Base-by-base conservation (phyloP, 176 grass and related monocot genomes). In the Otatea glauca region DNA sequence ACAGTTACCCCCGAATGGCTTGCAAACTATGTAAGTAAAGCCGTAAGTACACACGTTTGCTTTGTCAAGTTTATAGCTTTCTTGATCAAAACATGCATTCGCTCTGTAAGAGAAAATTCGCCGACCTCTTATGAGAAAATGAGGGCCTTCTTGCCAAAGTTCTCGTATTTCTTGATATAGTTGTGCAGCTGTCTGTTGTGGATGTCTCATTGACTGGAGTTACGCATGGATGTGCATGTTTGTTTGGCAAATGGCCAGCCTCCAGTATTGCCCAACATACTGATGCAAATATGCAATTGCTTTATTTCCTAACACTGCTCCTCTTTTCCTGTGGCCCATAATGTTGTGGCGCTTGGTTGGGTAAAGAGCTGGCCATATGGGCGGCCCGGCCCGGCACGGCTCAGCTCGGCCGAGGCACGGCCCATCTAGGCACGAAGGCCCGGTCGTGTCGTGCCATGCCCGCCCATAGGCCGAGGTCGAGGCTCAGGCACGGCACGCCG, bases 1-100 rank as follows among this genome's bases (percentile, higher is more conserved):
- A 12, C 25, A 24, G 3, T 70, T 60, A 70, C 23, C 21, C 48
- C 18, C 39, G n/a, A 70, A 71, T 78, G 32, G n/a, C 42, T 79
- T 32, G 47, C 5, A 29, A 27, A 20, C 32, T 6, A 80, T 65
- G 39, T 68, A 5, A 37, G 2, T 58, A 70, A 4, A 42, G 24
- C 18, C 48, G 41, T 47, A 78, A 9, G 37, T 58, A 55, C 32
- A 6, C n/a, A n/a, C 5, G 49, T 45, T 58, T 59, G 37, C 24
- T 81, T n/a, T 35, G 23, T 66, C 11, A 44, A 75, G 17, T 74
- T n/a, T 58, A 20, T 41, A 76, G 9, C 29, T 76, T 76, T 76
- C 29, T 58, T 58, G 32, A 41, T 23, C 25, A n/a, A 59, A 76
- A 39, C 13, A 39, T 60, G 53, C 2, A 39, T 18, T 41, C 15